Evolutionary conservation across 2,329 filamentous ascomycete genomes (phyloP).

Genomic region (Mycosphaerelloides madeirae): DNA sequence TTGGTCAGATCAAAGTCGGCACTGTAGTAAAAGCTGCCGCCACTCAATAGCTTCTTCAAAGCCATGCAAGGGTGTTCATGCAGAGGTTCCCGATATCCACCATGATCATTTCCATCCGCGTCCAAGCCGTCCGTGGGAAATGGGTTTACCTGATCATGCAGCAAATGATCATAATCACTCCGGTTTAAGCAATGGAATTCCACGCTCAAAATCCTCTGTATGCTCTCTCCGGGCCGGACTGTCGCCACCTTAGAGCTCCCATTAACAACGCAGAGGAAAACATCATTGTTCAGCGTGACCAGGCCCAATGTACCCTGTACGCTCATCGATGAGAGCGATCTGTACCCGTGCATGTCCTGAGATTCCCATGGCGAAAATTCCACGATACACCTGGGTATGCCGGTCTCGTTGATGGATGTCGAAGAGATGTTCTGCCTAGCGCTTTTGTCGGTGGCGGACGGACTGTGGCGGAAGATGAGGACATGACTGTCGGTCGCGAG

Average conservation of each 20-base stretch:
- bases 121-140: constrained; percentile 52
- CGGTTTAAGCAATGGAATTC: constrained; percentile 91
- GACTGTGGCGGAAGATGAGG: constrained; percentile 77
- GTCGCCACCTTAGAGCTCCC: constrained; percentile 73
- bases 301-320: constrained; percentile 84
- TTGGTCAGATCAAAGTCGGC: constrained; percentile 97
- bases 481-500: constrained; percentile 74
- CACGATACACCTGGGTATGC: constrained; percentile 69
- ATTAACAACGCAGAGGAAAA: constrained; percentile 88
- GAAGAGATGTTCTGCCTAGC: constrained; percentile 47
- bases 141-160: constrained; percentile 54
- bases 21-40: constrained; percentile 96
- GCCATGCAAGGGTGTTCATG: constrained; percentile 86
- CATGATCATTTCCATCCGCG: constrained; percentile 50
- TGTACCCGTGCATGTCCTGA: constrained; percentile 69
- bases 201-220: constrained; percentile 79
- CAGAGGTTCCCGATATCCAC: constrained; percentile 60
- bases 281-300: constrained; percentile 75
- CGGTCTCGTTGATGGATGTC: constrained; percentile 33
- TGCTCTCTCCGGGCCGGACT: constrained; percentile 79
- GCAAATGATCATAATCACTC: constrained; percentile 75
- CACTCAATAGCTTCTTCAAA: constrained; percentile 83
- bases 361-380: constrained; percentile 67
- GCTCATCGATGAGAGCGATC: constrained; percentile 65
- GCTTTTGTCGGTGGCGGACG: constrained; percentile 53